Conservation (phyloP, 352 stramenopile species). For the Phytophthora pistaciae region DNA sequence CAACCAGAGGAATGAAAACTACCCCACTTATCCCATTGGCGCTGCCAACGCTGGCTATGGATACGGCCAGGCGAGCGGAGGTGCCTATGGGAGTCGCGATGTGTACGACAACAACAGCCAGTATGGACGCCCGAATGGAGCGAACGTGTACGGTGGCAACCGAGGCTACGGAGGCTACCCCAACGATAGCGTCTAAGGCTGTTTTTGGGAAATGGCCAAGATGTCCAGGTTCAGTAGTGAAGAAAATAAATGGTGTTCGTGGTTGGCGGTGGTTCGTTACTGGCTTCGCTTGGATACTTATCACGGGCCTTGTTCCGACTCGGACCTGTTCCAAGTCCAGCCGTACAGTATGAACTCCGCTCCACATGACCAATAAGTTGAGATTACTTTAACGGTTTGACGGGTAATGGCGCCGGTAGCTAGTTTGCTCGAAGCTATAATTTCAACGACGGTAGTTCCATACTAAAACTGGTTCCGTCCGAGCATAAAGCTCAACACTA, state of each 20-base stretch:
- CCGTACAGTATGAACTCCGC: no score
- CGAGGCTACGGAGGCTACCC: conserved; percentile 3
- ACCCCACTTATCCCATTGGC: conserved; percentile 11
- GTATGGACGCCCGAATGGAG: not conserved
- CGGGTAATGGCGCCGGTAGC: no score
- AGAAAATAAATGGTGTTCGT: conserved; percentile 6
- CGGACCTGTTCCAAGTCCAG: no score
- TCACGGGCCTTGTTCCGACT: no score
- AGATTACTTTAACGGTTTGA: no score
- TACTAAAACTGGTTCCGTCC: no score
- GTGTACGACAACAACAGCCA: not conserved
- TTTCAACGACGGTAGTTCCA: no score
- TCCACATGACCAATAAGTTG: no score
- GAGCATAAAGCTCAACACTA: no score
- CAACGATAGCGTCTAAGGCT: not conserved
- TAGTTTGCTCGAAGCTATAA: no score
- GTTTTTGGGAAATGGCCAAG: not conserved
- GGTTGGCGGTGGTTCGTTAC: not conserved
- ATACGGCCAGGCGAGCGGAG: not conserved
- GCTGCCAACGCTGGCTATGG: not conserved
- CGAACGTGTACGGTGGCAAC: conserved; percentile 3
- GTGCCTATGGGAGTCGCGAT: not conserved
- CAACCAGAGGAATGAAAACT: conserved; percentile 5
- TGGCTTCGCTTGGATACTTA: no score
- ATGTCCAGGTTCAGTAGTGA: not conserved